phyloP scores from a whole-genome alignment of 2,329 filamentous ascomycete genomes.

The Colletotrichum sansevieriae region DNA sequence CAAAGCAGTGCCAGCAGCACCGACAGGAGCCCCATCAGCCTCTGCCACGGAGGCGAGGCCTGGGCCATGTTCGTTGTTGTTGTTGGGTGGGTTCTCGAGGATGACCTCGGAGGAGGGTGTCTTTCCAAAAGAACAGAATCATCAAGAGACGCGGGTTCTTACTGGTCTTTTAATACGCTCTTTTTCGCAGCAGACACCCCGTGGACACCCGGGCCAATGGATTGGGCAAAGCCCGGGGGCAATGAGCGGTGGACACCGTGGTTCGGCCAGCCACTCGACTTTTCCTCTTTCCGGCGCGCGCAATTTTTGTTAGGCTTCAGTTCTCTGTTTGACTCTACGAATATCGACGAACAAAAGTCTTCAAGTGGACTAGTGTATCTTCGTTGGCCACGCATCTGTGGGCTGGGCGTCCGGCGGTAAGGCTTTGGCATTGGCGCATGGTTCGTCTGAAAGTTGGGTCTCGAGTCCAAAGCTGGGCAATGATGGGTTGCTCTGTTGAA shows the following conservation, averaged over 20 bases:
- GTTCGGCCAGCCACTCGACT: slow-evolving; percentile 31
- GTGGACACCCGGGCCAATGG: slow-evolving; percentile 32
- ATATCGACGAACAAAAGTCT: slow-evolving; percentile 28
- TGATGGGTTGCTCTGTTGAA: slow-evolving; percentile 28
- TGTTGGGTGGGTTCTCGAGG: slow-evolving; percentile 31
- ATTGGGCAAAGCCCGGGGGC: background rate
- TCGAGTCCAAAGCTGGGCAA: slow-evolving; percentile 10
- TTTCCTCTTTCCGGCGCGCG: slow-evolving; percentile 15
- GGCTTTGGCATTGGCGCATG: background rate
- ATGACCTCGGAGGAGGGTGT: slow-evolving; percentile 40
- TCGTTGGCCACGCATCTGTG: slow-evolving; percentile 23
- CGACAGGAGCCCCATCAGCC: slow-evolving; percentile 38
- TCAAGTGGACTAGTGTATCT: slow-evolving; percentile 23
- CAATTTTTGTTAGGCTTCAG: background rate
- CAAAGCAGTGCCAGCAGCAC: slow-evolving; percentile 40
- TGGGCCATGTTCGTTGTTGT: slow-evolving; percentile 31
- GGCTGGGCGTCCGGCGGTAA: slow-evolving; percentile 35
- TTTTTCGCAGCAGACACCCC: background rate
- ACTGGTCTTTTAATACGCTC: slow-evolving; percentile 36
- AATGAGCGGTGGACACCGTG: slow-evolving; percentile 34
- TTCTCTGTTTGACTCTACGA: slow-evolving; percentile 4
- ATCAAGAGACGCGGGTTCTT: slow-evolving; percentile 8
- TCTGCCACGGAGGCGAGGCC: slow-evolving; percentile 39
- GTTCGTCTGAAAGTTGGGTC: slow-evolving; percentile 23
- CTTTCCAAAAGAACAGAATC: slow-evolving; percentile 26